Conservation (phyloP, 169 alveolate species). For the Eimeria zaria region DNA sequence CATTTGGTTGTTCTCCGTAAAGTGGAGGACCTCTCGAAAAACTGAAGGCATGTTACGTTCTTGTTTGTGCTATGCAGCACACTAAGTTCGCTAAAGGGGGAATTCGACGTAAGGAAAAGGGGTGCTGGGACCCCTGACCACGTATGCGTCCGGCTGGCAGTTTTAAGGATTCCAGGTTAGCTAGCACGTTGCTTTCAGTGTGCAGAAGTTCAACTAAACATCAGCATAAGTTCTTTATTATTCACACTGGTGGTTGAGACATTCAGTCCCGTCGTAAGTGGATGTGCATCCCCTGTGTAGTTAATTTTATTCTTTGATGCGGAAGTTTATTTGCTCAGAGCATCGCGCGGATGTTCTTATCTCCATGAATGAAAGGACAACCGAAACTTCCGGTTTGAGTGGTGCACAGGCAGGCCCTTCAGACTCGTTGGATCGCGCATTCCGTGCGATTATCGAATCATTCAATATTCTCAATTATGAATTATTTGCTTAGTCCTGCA, state of each 20-base stretch:
- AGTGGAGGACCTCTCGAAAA: not conserved
- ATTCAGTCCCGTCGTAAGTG: not conserved
- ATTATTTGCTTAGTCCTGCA: constrained; percentile 11
- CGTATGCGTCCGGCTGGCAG: constrained; percentile 66
- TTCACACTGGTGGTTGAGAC: not conserved
- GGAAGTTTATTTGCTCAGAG: constrained; percentile 17
- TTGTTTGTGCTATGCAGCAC: constrained; percentile 31
- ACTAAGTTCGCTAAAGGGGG: constrained; percentile 47
- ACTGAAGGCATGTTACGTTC: not conserved
- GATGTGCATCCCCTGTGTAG: not conserved
- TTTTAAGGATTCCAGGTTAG: constrained; percentile 59
- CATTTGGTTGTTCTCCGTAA: not conserved
- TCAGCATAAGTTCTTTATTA: not conserved
- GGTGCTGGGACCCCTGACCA: constrained; percentile 21
- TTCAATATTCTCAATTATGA: constrained; percentile 29
- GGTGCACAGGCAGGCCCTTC: not conserved
- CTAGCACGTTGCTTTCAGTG: not conserved
- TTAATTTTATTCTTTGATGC: not conserved
- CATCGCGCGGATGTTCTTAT: constrained; percentile 67
- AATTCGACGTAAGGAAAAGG: constrained; percentile 24
- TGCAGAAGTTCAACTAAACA: not conserved
- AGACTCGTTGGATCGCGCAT: constrained; percentile 38
- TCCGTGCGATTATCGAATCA: constrained; percentile 24
- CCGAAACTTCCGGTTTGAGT: not conserved
- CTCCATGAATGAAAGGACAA: constrained; percentile 43